Conservation (phyloP, 2,329 filamentous ascomycete species). For the Davidsoniella neocaledoniae region DNA sequence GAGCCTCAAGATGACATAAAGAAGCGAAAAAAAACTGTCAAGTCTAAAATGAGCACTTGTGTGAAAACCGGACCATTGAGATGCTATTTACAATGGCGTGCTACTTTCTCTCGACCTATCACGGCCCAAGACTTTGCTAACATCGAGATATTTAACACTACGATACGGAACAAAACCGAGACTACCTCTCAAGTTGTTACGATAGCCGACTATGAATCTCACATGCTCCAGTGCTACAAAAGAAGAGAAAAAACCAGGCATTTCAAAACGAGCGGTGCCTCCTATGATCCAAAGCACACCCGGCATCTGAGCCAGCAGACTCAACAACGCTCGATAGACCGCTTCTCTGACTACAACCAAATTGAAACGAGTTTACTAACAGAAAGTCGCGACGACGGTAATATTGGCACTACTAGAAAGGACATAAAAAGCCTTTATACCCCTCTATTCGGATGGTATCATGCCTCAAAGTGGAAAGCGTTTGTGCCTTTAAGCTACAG, state of each 20-base stretch:
- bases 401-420: neutral
- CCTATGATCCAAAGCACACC: neutral
- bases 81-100: conserved; percentile 7
- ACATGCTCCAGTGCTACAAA: neutral
- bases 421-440: conserved; percentile 1
- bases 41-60: neutral
- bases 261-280: neutral
- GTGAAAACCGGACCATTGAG: conserved; percentile 2
- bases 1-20: too few relatives aligned
- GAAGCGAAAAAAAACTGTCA: too few relatives aligned
- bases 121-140: neutral
- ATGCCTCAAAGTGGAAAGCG: conserved; percentile 4
- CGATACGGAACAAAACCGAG: neutral
- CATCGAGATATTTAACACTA: neutral
- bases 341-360: neutral
- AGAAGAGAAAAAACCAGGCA: too few relatives aligned
- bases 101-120: conserved; percentile 7
- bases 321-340: neutral
- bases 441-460: conserved; percentile 7
- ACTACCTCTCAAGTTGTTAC: neutral
- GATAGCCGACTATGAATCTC: neutral
- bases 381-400: neutral
- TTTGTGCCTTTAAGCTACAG: conserved; percentile 1
- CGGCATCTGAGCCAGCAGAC: neutral
- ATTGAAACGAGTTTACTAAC: neutral